Evolutionary conservation across 495 filamentous ascomycete genomes (phyloP), one percentile per base, ranked within the genome.

Genomic region (Penicillium waksmanii): DNA sequence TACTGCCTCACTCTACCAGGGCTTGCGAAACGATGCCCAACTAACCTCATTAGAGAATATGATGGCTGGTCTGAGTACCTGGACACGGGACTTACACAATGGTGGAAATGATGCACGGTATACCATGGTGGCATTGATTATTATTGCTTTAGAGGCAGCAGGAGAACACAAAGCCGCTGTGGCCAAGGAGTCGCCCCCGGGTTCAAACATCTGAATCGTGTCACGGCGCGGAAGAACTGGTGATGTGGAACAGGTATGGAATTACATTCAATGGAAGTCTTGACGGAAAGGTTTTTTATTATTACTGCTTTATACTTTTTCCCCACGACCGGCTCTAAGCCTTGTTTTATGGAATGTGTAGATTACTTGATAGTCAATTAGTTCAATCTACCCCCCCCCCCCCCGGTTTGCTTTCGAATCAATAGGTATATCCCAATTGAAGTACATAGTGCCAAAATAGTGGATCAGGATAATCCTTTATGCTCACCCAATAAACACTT

Each of bases 101-200:
- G 95, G 89, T 42, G 87, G 95, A n/a, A 98, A 98, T 68, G 95
- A 98, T 67, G 95, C 95, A 5, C 84, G 84, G 6, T 96, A 90
- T 70, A 94, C 94, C 0, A 66, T 97, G 58, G 85, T 87, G 60
- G 89, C 85, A 27, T 81, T 96, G 79, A 68, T 98, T 11, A 82
- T 75, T 12, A 82, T 97, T 62, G 79, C 84, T 46, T 67, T 91
- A 40, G 48, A 62, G 34, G 50, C 49, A 1, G 58, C 55, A 3
- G 46, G 27, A 21, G 23, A 60, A 13, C 25, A 60, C 19, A 47
- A 48, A 11, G 46, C 46, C 3, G 46, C 19, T 5, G 46, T 48
- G 6, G 18, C 23, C 11, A 9, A 25, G 33, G 42, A 38, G 31
- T n/a, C 11, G 11, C 11, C 3, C 1, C 15, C 15, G 36, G 36